These are phyloP conservation scores for Mikania micrantha DNA, from an alignment of 129 eudicot species.

Conservation along the genomic window DNA sequence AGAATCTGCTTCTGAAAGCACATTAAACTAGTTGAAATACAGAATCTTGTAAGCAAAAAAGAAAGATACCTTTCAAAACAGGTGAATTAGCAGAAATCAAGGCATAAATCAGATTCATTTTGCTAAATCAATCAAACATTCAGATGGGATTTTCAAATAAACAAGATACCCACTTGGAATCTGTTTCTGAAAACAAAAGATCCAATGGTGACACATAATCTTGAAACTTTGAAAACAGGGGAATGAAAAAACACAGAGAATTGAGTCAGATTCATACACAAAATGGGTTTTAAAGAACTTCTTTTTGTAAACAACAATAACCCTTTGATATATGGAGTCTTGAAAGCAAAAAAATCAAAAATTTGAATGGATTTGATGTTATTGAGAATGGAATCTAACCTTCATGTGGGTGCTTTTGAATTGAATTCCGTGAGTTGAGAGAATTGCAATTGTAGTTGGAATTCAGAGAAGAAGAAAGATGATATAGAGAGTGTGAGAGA, in stretches of 20 bases:
- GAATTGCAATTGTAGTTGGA: conserved; percentile 19
- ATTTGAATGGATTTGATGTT: not conserved
- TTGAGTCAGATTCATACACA: not conserved
- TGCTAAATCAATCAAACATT: conserved; percentile 8
- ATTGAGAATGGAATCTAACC: conserved; percentile 29
- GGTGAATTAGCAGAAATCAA: conserved; percentile 2
- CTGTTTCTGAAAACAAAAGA: not conserved
- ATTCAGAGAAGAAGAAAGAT: conserved; percentile 16
- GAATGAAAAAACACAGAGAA: not conserved
- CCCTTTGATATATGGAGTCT: not conserved
- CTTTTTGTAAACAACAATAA: not conserved
- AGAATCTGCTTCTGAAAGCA: not conserved
- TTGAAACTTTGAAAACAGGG: conserved; percentile 10
- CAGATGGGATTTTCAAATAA: not conserved
- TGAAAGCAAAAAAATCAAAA: not conserved
- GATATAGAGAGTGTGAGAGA: not conserved
- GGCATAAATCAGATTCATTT: not conserved
- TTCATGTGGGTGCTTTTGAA: conserved; percentile 21
- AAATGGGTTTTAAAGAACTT: not conserved
- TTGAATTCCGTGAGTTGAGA: conserved; percentile 4
- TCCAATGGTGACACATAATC: not conserved
- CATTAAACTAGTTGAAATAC: not conserved
- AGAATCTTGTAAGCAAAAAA: conserved; percentile 8
- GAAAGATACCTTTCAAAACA: not conserved
- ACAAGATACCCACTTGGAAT: not conserved